Evolutionary conservation across 2,329 filamentous ascomycete genomes (phyloP), one percentile per base, ranked within the genome.

Genomic region (Botryotinia narcissicola): DNA sequence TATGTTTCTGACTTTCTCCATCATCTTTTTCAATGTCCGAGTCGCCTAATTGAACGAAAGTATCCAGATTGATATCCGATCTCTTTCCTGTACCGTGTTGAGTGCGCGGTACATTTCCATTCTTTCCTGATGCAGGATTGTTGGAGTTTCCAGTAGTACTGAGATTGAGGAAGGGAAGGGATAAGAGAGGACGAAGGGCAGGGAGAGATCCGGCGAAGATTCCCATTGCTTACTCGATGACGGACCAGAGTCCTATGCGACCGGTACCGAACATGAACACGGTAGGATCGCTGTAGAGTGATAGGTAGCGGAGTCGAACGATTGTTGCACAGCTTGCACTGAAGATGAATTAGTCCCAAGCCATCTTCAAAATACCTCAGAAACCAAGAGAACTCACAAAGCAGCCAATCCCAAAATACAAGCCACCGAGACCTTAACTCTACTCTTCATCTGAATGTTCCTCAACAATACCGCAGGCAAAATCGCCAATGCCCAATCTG

Each of bases 191-290:
- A 0, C 85, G 84, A 2, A 86, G 81, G 6, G 84, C 83, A 12
- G 84, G 84, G 54, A 85, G 80, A 12, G 84, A 86, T 4, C 84
- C 85, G 20, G 86, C 85, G 12, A 84, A 82, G 75, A 87, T 85
- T 29, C 85, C 86, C 29, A 84, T 85, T 16, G 84, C 86, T 48
- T 85, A 84, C 74, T 86, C 86, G 37, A 86, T 81, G 46, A 86
- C 82, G 5, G 84, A 84, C 84, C 84, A 86, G 70, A 84, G 80
- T 0, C 82, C 82, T 51, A 85, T 84, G 63, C 83, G 81, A 51
- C 82, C 83, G 14, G 83, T 81, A 71, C 80, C 78, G 77, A 79
- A 83, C 78, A 84, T 81, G 75, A 82, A 84, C 70, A 85, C 82
- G 18, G 76, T 73, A 7, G 81, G 80, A 59, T 84, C 77, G n/a